These are phyloP conservation scores for Aspergillus costaricaensis DNA, from an alignment of 2,329 filamentous ascomycete species.

Conservation along the genomic window DNA sequence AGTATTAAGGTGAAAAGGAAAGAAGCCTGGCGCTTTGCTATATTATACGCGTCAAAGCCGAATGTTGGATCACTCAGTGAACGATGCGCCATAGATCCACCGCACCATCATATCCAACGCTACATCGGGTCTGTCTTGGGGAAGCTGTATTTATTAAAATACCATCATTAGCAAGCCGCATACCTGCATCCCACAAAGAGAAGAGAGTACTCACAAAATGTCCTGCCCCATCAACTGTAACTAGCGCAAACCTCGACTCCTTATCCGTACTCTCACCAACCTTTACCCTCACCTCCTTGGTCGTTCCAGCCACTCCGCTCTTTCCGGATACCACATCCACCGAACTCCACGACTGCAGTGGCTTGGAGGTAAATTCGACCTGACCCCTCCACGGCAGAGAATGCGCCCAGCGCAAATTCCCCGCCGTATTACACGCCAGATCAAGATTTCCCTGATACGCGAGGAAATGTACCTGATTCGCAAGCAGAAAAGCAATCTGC, in stretches of 20 bases:
- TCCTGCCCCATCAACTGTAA: constrained; percentile 17
- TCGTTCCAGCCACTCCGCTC: constrained; percentile 6
- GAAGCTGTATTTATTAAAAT: constrained; percentile 6
- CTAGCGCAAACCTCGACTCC: constrained; percentile 15
- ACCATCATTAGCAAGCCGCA: background rate
- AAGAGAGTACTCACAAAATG: constrained; percentile 17
- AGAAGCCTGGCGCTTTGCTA: no score
- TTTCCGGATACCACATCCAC: constrained; percentile 7
- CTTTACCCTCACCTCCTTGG: constrained; percentile 13
- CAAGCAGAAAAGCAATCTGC: constrained; percentile 11
- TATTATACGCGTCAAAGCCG: no score
- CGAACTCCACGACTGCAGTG: constrained; percentile 21
- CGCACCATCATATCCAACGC: constrained; percentile 22
- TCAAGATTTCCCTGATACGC: constrained; percentile 30
- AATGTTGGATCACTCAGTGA: constrained; percentile 17
- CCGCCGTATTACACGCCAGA: constrained; percentile 31
- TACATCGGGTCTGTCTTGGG: constrained; percentile 15
- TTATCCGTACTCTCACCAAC: background rate
- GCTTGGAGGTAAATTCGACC: constrained; percentile 21
- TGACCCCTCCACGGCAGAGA: constrained; percentile 29
- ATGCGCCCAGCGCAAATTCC: constrained; percentile 26
- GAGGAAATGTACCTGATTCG: constrained; percentile 22
- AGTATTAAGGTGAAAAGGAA: no score
- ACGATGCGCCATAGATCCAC: constrained; percentile 47
- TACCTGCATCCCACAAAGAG: background rate